Evolutionary conservation across 2,329 filamentous ascomycete genomes (phyloP), one percentile per base, ranked within the genome.

Genomic region (Alternaria sp.): DNA sequence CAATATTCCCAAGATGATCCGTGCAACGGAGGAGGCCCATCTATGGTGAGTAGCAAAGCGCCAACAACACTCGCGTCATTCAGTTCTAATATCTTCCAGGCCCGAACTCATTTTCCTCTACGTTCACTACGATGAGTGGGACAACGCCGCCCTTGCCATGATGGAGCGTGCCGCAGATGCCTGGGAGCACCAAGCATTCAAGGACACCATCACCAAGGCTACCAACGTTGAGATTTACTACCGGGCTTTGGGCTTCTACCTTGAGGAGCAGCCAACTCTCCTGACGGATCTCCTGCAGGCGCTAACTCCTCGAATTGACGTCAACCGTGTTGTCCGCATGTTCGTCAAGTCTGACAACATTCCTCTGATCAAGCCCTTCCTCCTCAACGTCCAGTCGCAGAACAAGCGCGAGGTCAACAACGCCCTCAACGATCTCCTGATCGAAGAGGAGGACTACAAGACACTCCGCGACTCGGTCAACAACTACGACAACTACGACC

Each of bases 161-260:
- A 99, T 99, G 88, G 96, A 99, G 85, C 93, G 93, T 72, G 92
- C 96, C 12, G 91, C 96, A 70, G 96, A 98, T 85, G 94, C 96
- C 2, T 99, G 96, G 96, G 96, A 99, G 81, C 96, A 99, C 83
- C 93, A 97, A 80, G 96, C 96, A 52, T 99, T 99, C 90, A 99
- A 99, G 87, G 96, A 99, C 79, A 98, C 97, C 55, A 87, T 97
- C 61, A 90, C 97, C 83, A 99, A 99, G 88, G 95, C 97, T 69
- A 93, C 94, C 76, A 99, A 99, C 83, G 84, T 99, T 76, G 96
- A 99, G 83, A 99, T 99, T 75, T 99, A 98, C 86, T 99, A 99
- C 86, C 92, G 95, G 57, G 93, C 93, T 26, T 87, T 98, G 77
- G 97, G 95, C 84, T 97, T 97, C 83, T 98, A 98, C 81, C 89